These are phyloP conservation scores for Leptodontidium sp. DNA, from an alignment of 2,329 filamentous ascomycete species.

Conservation along the genomic window DNA sequence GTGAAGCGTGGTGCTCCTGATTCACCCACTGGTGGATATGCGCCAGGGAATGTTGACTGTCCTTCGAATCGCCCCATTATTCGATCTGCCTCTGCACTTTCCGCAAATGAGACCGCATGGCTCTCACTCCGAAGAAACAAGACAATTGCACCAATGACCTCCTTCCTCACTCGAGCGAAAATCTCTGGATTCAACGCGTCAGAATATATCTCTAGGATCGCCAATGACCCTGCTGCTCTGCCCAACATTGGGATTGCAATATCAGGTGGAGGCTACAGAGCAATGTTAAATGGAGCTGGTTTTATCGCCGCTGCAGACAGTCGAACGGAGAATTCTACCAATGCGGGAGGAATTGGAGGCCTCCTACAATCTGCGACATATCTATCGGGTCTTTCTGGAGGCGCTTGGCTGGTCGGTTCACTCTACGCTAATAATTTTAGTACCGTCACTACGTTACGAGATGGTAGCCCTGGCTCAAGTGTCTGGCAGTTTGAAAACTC, in stretches of 20 bases:
- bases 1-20: slow-evolving; percentile 3
- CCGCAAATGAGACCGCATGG: slow-evolving; percentile 4
- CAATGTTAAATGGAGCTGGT: slow-evolving; percentile 1
- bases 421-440: slow-evolving; percentile 4
- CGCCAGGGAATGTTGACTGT: slow-evolving; percentile 4
- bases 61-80: slow-evolving; percentile 5
- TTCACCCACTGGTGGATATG: slow-evolving; percentile 5
- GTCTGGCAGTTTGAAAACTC: slow-evolving; percentile 5
- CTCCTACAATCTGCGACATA: slow-evolving; percentile 7
- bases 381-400: slow-evolving; percentile 3
- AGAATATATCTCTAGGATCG: slow-evolving; percentile 2
- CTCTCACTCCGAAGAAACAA: slow-evolving; percentile 6
- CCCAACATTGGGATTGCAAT: slow-evolving; percentile 7
- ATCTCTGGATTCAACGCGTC: slow-evolving; percentile 5
- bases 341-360: slow-evolving; percentile 2
- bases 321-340: slow-evolving; percentile 5
- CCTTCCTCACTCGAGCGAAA: neutral
- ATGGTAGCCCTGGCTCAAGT: slow-evolving; percentile 1
- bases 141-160: slow-evolving; percentile 5
- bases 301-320: slow-evolving; percentile 6
- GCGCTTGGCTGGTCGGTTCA: slow-evolving; percentile 1
- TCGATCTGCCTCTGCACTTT: slow-evolving; percentile 6
- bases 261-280: slow-evolving; percentile 4
- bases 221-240: slow-evolving; percentile 2
- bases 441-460: slow-evolving; percentile 1